Base-by-base conservation (phyloP, 257 asterid species). In the Jacaranda mimosifolia region DNA sequence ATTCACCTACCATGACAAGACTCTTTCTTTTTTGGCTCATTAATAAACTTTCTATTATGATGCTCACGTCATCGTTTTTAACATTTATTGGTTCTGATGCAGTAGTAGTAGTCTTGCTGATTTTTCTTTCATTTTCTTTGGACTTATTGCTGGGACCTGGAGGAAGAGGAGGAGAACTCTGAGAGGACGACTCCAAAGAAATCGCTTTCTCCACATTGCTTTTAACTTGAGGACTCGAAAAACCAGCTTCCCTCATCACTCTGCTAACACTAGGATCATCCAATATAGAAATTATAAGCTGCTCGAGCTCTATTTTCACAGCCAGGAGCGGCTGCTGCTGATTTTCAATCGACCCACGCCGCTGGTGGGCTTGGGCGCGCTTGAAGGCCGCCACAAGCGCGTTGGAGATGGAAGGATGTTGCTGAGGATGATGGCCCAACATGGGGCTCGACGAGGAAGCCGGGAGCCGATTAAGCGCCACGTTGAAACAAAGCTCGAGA, bases 221-320 rank as follows among this genome's bases (percentile, higher is more conserved):
- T 76, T 92, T 92, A 15, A 92, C 97, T 74, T 92, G 96, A 17
- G 88, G 82, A 70, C 97, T 90, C 3, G 89, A 88, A 81, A 92
- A 92, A 21, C 96, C 90, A n/a, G 97, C 97, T 59, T 92, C 96
- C 49, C 91, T 83, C 97, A 92, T 90, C 53, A 92, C 97, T 48
- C 96, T 80, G 49, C 97, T 92, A 0, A 92, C 97, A 77, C 96
- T 92, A 3, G 97, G 97, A 52, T 92, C 97, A 77, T 90, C 97
- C 11, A 92, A 39, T 1, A 92, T 90, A 3, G 97, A 90, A 5
- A 92, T 74, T 26, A 92, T 79, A 4, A 92, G 92, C 85, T 90
- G 97, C 52, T 89, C 87, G n/a, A 89, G 80, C 86, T 90, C 97
- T 42, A 92, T 84, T 38, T 92, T 92, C 11, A 87, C 88, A 0